Conservation (phyloP, 2,329 filamentous ascomycete species). For the Aureobasidium sp. region DNA sequence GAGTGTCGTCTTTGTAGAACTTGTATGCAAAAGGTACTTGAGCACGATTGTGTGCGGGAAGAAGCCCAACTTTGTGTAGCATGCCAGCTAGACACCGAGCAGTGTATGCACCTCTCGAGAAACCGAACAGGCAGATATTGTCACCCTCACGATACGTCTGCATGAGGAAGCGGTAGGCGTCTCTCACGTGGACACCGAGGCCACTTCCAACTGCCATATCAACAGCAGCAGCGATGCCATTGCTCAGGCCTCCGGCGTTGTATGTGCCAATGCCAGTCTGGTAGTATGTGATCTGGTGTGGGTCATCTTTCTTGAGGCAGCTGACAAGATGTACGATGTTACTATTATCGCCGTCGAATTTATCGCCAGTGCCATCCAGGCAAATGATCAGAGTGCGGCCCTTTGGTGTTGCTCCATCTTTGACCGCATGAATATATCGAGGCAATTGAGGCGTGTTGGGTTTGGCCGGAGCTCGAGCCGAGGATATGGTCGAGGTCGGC, state of each 20-base stretch:
- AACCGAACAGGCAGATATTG: constrained; percentile 44
- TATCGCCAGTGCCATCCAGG: constrained; percentile 41
- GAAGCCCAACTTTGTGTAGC: constrained; percentile 37
- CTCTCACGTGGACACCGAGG: constrained; percentile 36
- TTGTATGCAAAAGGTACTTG: constrained; percentile 40
- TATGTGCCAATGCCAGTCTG: constrained; percentile 44
- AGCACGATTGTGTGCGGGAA: constrained; percentile 29
- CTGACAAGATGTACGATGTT: constrained; percentile 40
- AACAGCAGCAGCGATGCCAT: constrained; percentile 34
- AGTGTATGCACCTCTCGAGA: constrained; percentile 46
- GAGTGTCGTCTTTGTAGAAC: constrained; percentile 38
- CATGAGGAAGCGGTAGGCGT: constrained; percentile 43
- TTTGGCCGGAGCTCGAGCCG: neutral
- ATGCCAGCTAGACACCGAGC: constrained; percentile 43
- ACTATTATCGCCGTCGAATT: constrained; percentile 40
- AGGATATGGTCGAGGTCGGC: neutral
- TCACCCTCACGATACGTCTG: constrained; percentile 42
- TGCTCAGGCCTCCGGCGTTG: constrained; percentile 33
- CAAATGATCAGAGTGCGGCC: constrained; percentile 35
- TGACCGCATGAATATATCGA: constrained; percentile 26
- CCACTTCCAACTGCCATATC: constrained; percentile 41
- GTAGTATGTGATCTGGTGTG: constrained; percentile 36
- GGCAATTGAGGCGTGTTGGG: constrained; percentile 19
- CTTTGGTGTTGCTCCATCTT: constrained; percentile 17
- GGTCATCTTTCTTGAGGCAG: constrained; percentile 38